Base-by-base conservation (phyloP, 2,329 filamentous ascomycete genomes). In the Fusarium hainanense region DNA sequence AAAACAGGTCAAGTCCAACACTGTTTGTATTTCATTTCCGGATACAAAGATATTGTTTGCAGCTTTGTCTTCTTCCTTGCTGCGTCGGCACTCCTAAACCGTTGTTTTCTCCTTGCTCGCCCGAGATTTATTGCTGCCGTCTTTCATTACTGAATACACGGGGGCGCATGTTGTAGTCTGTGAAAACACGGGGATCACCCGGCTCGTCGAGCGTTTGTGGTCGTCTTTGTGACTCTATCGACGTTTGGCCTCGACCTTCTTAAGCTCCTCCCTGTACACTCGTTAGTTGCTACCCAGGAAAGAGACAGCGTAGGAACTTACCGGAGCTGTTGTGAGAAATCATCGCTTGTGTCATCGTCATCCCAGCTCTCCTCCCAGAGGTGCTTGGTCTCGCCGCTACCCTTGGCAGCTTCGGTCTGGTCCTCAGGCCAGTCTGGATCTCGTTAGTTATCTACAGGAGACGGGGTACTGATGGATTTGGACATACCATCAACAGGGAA, bases 351-450 rank as follows among this genome's bases (percentile, higher is more conserved):
- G 82, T 98, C 96, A 79, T 98, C 95, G 77, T 99, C 96, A 78
- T 99, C 96, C 96, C 96, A 99, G 86, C 94, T 98, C 86, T 99
- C 96, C 82, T 99, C 96, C 96, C 96, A 99, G 57, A 99, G 85
- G 83, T 98, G 94, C 79, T 87, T 83, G 70, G 85, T 86, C 64
- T 90, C 88, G 77, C 90, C 90, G 74, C 84, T 89, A 66, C 86
- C 89, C 76, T 87, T 86, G 60, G 92, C 92, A 58, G 90, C 91
- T 79, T 98, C 93, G 66, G 93, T 93, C 78, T 97, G 94, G 78
- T 97, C 93, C 80, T 94, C 90, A 55, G 90, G 86, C 96, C 96
- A 99, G 82, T 98, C 96, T 97, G 75, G 3, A 4, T 10, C 0
- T 5, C 10, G 46, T 68, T 32, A 58, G 60, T 4, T 25, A 1